These are phyloP conservation scores for Nicotiana undulata DNA, from an alignment of 257 asterid species.

Conservation along the genomic window DNA sequence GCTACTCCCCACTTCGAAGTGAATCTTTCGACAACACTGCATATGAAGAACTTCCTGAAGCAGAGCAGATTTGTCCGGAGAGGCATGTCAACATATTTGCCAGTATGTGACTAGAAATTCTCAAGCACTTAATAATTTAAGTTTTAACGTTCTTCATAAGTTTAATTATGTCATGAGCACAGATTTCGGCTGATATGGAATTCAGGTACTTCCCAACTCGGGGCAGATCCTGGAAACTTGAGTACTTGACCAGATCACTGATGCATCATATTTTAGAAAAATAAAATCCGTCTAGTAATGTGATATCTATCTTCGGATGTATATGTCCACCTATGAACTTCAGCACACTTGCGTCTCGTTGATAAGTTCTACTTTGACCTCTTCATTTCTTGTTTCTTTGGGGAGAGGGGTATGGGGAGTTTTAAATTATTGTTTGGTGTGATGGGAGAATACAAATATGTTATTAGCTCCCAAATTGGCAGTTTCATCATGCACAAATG, in stretches of 20 bases:
- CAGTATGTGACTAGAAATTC: slow-evolving; percentile 39
- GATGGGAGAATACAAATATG: not conserved
- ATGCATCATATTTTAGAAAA: not conserved
- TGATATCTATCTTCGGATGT: not conserved
- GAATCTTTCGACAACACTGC: slow-evolving; percentile 51
- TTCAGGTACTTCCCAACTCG: not conserved
- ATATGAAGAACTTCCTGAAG: slow-evolving; percentile 85
- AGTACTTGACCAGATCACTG: not conserved
- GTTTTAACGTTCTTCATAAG: not conserved
- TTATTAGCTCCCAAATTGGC: not conserved
- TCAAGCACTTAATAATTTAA: not conserved
- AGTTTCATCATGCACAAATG: not conserved
- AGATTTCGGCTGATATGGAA: not conserved
- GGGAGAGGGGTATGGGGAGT: not conserved
- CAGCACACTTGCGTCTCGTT: not conserved
- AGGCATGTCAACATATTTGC: slow-evolving; percentile 61
- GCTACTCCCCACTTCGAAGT: slow-evolving; percentile 57
- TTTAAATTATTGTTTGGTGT: not conserved
- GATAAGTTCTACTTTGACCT: not conserved
- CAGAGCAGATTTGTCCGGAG: slow-evolving; percentile 90
- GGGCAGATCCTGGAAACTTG: not conserved
- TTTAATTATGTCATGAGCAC: not conserved
- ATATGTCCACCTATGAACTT: not conserved
- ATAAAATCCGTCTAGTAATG: not conserved
- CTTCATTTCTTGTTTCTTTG: not conserved